phyloP scores from a whole-genome alignment of 2,329 filamentous ascomycete species.

The Colletotrichum acutatum region DNA sequence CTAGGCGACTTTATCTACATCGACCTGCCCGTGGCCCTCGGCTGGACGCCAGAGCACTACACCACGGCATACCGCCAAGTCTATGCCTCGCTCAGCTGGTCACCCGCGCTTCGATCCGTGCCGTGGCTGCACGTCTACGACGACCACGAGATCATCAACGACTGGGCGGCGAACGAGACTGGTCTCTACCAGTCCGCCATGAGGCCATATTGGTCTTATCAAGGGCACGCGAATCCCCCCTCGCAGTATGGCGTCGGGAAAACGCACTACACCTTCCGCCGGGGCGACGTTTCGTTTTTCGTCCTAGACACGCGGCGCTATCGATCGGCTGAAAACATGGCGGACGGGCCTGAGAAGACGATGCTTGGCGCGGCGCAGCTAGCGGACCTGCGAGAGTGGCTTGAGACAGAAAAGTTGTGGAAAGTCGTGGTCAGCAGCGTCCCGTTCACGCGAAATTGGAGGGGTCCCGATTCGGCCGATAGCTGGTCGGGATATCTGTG shows the following conservation, averaged over 20 bases:
- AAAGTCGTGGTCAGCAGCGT: constrained; percentile 75
- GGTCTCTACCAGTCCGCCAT: constrained; percentile 70
- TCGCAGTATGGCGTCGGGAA: constrained; percentile 50
- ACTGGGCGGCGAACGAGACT: constrained; percentile 73
- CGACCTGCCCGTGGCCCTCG: constrained; percentile 58
- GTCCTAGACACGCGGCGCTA: constrained; percentile 74
- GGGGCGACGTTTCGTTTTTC: constrained; percentile 74
- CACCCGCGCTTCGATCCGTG: constrained; percentile 50
- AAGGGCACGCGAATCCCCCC: constrained; percentile 72
- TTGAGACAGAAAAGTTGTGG: constrained; percentile 57
- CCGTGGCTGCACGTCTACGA: constrained; percentile 79
- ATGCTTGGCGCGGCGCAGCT: constrained; percentile 73
- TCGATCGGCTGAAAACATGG: constrained; percentile 52
- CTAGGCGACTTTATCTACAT: constrained; percentile 71
- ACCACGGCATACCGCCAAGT: constrained; percentile 67
- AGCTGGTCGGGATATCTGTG: constrained; percentile 75
- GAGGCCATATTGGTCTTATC: constrained; percentile 73
- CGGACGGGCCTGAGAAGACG: constrained; percentile 54
- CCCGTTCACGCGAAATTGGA: constrained; percentile 79
- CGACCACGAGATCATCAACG: constrained; percentile 78
- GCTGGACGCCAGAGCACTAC: constrained; percentile 37
- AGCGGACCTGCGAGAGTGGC: constrained; percentile 67
- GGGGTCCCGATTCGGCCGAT: constrained; percentile 63
- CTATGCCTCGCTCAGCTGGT: constrained; percentile 75
- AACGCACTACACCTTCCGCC: constrained; percentile 73